Percentiles rank a stretch among this genome's conserved stretches.
phyloP scores from a whole-genome alignment of 805 yeast species.

The Hyphopichia homilentoma region DNA sequence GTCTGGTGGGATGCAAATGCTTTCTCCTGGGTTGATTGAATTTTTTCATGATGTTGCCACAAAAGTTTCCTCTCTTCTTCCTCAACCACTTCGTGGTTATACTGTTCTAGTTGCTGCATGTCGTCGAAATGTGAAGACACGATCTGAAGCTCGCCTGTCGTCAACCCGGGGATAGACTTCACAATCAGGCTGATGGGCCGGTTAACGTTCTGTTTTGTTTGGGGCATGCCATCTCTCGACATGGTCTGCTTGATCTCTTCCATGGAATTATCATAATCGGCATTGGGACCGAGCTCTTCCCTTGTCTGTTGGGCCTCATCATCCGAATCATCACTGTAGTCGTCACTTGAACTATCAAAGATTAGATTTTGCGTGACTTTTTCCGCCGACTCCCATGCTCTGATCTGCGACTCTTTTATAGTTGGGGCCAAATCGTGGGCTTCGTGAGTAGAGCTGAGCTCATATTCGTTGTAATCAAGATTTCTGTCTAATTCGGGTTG shows the following conservation, averaged over 20 bases:
- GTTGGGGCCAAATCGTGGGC: slow-evolving; percentile 22
- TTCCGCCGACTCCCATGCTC: slow-evolving; percentile 45
- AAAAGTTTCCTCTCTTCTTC: slow-evolving; percentile 22
- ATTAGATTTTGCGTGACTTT: slow-evolving; percentile 32
- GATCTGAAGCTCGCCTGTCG: slow-evolving; percentile 31
- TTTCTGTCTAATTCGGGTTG: neutral
- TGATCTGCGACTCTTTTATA: slow-evolving; percentile 37
- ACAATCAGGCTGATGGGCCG: slow-evolving; percentile 13
- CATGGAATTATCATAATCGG: neutral
- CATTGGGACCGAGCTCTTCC: neutral
- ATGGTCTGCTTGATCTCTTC: neutral
- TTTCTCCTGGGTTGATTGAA: slow-evolving; percentile 29
- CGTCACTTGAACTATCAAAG: slow-evolving; percentile 27
- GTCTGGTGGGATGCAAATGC: slow-evolving; percentile 31
- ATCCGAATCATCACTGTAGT: slow-evolving; percentile 15
- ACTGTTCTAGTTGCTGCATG: slow-evolving; percentile 5
- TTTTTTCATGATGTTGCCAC: slow-evolving; percentile 27
- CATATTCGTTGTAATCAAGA: slow-evolving; percentile 16
- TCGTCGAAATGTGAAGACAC: slow-evolving; percentile 15
- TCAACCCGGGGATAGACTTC: slow-evolving; percentile 36
- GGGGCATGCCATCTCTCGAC: neutral
- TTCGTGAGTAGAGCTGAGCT: neutral
- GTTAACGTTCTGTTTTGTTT: neutral
- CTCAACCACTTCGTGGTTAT: slow-evolving; percentile 5
- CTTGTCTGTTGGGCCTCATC: too few species aligned